phyloP scores from a whole-genome alignment of 106 monocot species.

The Vanilla planifolia region DNA sequence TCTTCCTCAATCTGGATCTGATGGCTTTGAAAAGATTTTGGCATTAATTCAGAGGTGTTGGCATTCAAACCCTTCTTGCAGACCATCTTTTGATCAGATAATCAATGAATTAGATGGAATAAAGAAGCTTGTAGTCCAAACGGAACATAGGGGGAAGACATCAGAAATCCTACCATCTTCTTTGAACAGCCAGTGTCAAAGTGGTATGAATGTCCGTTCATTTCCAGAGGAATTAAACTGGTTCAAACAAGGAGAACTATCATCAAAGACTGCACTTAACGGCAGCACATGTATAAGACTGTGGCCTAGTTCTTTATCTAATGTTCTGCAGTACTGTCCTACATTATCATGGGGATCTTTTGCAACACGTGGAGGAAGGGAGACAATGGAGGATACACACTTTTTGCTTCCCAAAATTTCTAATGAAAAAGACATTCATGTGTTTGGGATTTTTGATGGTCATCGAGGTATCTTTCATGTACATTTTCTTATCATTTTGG shows the following conservation, averaged over 20 bases:
- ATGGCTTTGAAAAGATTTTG: slow-evolving; percentile 41
- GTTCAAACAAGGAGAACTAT: slow-evolving; percentile 61
- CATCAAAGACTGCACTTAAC: slow-evolving; percentile 18
- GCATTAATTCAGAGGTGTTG: slow-evolving; percentile 73
- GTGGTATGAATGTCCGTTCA: background rate
- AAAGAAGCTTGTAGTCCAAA: slow-evolving; percentile 18
- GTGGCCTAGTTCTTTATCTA: slow-evolving; percentile 30
- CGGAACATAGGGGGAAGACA: background rate
- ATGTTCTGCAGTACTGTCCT: slow-evolving; percentile 41
- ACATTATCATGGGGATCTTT: slow-evolving; percentile 91
- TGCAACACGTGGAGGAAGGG: slow-evolving; percentile 84
- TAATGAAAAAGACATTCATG: slow-evolving; percentile 47
- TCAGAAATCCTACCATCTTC: slow-evolving; percentile 8
- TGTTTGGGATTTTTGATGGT: slow-evolving; percentile 95
- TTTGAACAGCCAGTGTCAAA: slow-evolving; percentile 7
- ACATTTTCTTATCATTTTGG: background rate
- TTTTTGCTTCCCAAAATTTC: slow-evolving; percentile 80
- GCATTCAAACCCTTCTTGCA: slow-evolving; percentile 51
- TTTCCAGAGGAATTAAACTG: slow-evolving; percentile 67
- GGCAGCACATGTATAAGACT: slow-evolving; percentile 9
- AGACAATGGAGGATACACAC: slow-evolving; percentile 96
- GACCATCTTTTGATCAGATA: slow-evolving; percentile 75
- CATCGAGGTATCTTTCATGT: slow-evolving; percentile 60
- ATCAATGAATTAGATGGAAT: slow-evolving; percentile 41
- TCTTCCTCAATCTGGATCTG: slow-evolving; percentile 34